Percentiles rank a stretch among this genome's conserved stretches.
Conservation (phyloP, 345 rosid species). For the Citrus reticulata region DNA sequence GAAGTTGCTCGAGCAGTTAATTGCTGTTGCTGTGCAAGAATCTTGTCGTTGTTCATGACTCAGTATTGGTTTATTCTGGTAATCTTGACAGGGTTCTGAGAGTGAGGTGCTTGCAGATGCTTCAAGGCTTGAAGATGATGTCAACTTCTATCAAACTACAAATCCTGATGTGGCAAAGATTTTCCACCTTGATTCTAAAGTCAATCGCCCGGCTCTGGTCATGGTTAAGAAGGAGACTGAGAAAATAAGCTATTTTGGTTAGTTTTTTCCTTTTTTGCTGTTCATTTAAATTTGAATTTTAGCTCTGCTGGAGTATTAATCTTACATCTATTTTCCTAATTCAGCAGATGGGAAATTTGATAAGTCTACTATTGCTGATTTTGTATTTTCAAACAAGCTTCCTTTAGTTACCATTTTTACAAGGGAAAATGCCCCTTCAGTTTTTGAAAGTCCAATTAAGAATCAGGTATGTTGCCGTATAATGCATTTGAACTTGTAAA, state of each 20-base stretch:
- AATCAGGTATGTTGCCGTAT: conserved; percentile 53
- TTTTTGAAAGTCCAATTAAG: conserved; percentile 87
- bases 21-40: neutral
- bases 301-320: neutral
- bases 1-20: neutral
- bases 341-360: conserved; percentile 81
- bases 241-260: conserved; percentile 76
- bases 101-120: conserved; percentile 84
- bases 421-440: conserved; percentile 66
- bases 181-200: conserved; percentile 75
- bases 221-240: conserved; percentile 82
- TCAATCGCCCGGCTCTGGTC: conserved; percentile 78
- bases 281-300: conserved; percentile 5
- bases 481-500: neutral
- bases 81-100: conserved; percentile 58
- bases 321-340: conserved; percentile 13
- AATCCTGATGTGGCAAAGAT: conserved; percentile 89
- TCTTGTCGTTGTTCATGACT: neutral
- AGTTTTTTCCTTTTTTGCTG: conserved; percentile 21
- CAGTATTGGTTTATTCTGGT: neutral
- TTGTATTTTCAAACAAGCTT: conserved; percentile 80
- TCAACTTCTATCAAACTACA: conserved; percentile 84
- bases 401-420: conserved; percentile 80
- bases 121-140: conserved; percentile 87
- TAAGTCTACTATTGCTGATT: conserved; percentile 61